Evolutionary conservation across 2,329 filamentous ascomycete species (phyloP), one percentile per base, ranked within the genome.

Genomic region (Lasiodiplodia sp.): DNA sequence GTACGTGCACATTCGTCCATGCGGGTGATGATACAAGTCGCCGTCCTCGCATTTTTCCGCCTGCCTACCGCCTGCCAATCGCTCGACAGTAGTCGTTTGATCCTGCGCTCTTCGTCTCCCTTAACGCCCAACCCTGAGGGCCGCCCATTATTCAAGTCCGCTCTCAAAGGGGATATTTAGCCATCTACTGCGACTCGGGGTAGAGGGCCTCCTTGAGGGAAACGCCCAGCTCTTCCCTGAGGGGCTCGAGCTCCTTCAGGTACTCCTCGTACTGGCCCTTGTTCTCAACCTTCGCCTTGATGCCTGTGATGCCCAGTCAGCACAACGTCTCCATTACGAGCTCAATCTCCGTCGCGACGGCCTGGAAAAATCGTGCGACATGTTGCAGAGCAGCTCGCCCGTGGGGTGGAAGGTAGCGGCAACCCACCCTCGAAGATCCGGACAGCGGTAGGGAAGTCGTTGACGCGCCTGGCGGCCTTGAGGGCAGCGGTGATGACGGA

Each of bases 211-310:
- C 95, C 87, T 96, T 97, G 76, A 97, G 88, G 73, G 89, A 86
- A 77, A 98, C 89, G 76, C 95, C 95, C 72, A 98, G 90, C 86
- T 98, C 95, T 87, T 97, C 93, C 78, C 94, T 91, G 78, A 98
- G 87, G 73, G 91, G 87, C 87, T 97, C 93, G 75, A 99, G 93
- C 86, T 97, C 93, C 79, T 92, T 87, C 71, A 99, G 90, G 85
- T 97, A 97, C 86, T 97, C 91, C 79, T 97, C 88, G 86, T 99
- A 99, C 86, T 99, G 96, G 78, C 89, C 89, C 84, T 93, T 91
- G 89, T 97, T 99, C 89, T 99, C 96, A 76, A 98, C 96, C 90
- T 99, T 99, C 84, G 94, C 93, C 87, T 97, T 97, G 88, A 99
- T 92, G 79, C 95, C 94, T 97, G 77, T 64, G 63, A 67, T 44